These are phyloP conservation scores for Rhodocollybia butyracea DNA, from an alignment of 768 basidiomycete species.

Conservation along the genomic window DNA sequence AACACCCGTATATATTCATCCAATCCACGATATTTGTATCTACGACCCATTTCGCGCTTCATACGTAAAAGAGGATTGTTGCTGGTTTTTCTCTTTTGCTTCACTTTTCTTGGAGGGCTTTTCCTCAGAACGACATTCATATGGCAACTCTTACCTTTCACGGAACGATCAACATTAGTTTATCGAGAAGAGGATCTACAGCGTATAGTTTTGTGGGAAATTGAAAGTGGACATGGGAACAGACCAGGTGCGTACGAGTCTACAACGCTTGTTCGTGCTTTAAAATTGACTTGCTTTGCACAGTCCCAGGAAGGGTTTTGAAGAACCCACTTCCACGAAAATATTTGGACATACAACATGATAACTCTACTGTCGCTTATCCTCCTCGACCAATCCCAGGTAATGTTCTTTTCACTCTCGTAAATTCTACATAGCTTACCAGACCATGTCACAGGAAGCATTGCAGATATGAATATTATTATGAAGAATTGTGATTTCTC, in stretches of 20 bases:
- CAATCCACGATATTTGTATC: constrained; percentile 60
- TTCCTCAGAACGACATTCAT: constrained; percentile 42
- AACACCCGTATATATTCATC: constrained; percentile 53
- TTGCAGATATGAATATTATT: constrained; percentile 85
- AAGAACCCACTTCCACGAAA: constrained; percentile 74
- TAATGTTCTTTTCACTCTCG: too few species aligned
- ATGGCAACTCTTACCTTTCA: constrained; percentile 52
- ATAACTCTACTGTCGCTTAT: constrained; percentile 66
- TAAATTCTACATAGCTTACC: too few species aligned
- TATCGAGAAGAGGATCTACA: constrained; percentile 77
- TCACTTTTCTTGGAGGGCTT: constrained; percentile 56
- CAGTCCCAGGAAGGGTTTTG: too few species aligned
- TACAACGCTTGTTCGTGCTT: too few species aligned
- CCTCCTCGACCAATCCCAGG: constrained; percentile 83
- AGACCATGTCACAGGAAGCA: constrained; percentile 57
- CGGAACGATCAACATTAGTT: constrained; percentile 69
- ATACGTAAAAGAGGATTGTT: constrained; percentile 42
- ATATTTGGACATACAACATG: constrained; percentile 69
- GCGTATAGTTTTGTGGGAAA: constrained; percentile 95
- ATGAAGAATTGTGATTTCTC: constrained; percentile 95
- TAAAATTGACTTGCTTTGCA: too few species aligned
- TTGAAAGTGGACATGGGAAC: constrained; percentile 88
- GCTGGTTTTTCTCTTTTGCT: constrained; percentile 37
- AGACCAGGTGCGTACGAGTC: too few species aligned
- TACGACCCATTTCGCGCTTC: constrained; percentile 51